Percentiles rank a stretch among this genome's conserved stretches.
Evolutionary conservation across 2,329 filamentous ascomycete genomes (phyloP).

Genomic region (Fonsecaea erecta): DNA sequence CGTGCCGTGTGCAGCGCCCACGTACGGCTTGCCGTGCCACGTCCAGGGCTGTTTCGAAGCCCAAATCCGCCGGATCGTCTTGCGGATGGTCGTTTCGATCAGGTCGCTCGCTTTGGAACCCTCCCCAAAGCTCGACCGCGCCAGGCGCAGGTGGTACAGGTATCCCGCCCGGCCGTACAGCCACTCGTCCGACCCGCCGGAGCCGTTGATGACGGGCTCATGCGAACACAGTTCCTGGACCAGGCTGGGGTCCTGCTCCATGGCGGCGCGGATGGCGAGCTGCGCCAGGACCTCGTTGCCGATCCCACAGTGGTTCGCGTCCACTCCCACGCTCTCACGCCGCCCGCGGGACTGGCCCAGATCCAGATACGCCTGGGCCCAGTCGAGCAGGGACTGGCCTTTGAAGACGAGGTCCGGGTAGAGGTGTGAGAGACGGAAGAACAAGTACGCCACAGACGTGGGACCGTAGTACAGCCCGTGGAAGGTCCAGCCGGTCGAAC

Average conservation of each 20-base stretch:
- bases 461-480: slow-evolving; percentile 59
- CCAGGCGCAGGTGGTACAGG: slow-evolving; percentile 69
- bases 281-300: slow-evolving; percentile 56
- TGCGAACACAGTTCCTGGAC: slow-evolving; percentile 44
- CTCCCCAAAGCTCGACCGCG: slow-evolving; percentile 61
- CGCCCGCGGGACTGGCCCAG: slow-evolving; percentile 19
- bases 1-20: slow-evolving; percentile 70
- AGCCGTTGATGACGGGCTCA: slow-evolving; percentile 30
- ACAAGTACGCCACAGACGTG: slow-evolving; percentile 62
- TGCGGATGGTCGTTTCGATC: slow-evolving; percentile 58
- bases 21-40: slow-evolving; percentile 66
- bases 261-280: slow-evolving; percentile 53
- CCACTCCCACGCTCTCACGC: slow-evolving; percentile 42
- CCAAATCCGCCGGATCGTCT: slow-evolving; percentile 65
- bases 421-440: slow-evolving; percentile 54
- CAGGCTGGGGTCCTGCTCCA: slow-evolving; percentile 48
- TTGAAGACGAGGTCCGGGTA: slow-evolving; percentile 53
- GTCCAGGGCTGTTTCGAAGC: slow-evolving; percentile 62
- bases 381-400: slow-evolving; percentile 50
- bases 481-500: slow-evolving; percentile 39
- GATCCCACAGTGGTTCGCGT: slow-evolving; percentile 56
- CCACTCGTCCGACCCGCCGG: slow-evolving; percentile 64
- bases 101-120: slow-evolving; percentile 56
- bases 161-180: slow-evolving; percentile 70
- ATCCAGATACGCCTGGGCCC: slow-evolving; percentile 54